Evolutionary conservation across 169 alveolate species (phyloP).

Genomic region (Eimeria tenella): DNA sequence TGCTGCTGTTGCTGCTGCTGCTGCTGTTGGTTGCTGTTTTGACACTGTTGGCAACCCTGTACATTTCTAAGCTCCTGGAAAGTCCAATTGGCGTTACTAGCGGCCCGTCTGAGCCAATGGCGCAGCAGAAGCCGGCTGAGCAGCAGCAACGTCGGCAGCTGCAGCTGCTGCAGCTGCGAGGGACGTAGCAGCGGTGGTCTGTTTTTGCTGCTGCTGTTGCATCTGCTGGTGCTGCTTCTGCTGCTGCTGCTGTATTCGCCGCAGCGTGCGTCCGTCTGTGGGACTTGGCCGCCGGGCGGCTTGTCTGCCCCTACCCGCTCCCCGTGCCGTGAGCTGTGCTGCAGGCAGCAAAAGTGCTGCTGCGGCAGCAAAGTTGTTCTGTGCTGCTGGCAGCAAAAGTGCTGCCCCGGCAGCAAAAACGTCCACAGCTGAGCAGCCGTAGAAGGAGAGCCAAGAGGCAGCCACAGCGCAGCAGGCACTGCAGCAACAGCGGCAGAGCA

Average conservation of each 20-base stretch:
- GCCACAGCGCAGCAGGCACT: neutral
- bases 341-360: neutral
- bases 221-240: neutral
- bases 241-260: neutral
- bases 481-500: no score
- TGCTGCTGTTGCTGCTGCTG: conserved; percentile 11
- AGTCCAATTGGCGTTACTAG: neutral
- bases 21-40: neutral
- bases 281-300: neutral
- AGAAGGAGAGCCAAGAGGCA: neutral
- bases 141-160: neutral
- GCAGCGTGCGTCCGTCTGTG: conserved; percentile 37
- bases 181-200: neutral
- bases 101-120: no score
- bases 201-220: neutral
- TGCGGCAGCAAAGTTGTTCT: no score
- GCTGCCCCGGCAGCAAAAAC: no score
- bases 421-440: neutral
- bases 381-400: no score
- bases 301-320: neutral
- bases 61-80: neutral
- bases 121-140: no score
- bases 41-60: neutral
- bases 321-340: neutral
- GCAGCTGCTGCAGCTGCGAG: conserved; percentile 1